Evolutionary conservation across 768 basidiomycete species (phyloP), one percentile per base, ranked within the genome.

Genomic region (Panellus pusillus): DNA sequence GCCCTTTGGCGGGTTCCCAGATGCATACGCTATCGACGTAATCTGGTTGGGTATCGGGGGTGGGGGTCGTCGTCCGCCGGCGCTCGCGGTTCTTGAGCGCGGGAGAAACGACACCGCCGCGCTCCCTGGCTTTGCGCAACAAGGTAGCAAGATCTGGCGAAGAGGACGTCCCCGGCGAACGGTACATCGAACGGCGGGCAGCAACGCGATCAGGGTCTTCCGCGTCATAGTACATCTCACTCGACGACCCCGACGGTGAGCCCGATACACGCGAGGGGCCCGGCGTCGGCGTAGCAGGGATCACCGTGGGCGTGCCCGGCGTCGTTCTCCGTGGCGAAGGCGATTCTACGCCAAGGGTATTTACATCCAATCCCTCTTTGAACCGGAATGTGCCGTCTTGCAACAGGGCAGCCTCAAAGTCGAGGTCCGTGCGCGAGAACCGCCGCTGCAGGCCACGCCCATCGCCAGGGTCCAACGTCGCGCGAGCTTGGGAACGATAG

Each of bases 101-200:
- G 69, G 63, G 67, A 55, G 54, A 61, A 67, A 79, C 64, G 37
- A 74, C 71, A 0, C 74, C 79, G 17, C 82, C 82, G 45, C 79
- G 74, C 63, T 87, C 88, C 70, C 86, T 91, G 14, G 90, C 87
- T 71, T 93, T 94, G 57, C 87, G 79, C 48, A 94, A 69, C 48
- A 97, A 77, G 9, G 91, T 93, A 4, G 91, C 91, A 18, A 97
- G 77, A 70, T 98, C 94, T 24, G 94, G 95, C 65, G 89, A 93
- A 62, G 89, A 91, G 31, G 93, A 89, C 8, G 92, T 95, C 39
- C 93, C 94, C 11, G 89, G 79, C 17, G 90, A 87, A 52, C 94
- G 79, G 68, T 93, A 94, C 74, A 97, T 82, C 58, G 89, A 91
- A 45, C 91, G 81, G 41, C 91, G 81, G 68, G 89, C 89, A 8